Base-by-base conservation (phyloP, 2,329 filamentous ascomycete genomes). In the Paracoccidioides brasiliensis region DNA sequence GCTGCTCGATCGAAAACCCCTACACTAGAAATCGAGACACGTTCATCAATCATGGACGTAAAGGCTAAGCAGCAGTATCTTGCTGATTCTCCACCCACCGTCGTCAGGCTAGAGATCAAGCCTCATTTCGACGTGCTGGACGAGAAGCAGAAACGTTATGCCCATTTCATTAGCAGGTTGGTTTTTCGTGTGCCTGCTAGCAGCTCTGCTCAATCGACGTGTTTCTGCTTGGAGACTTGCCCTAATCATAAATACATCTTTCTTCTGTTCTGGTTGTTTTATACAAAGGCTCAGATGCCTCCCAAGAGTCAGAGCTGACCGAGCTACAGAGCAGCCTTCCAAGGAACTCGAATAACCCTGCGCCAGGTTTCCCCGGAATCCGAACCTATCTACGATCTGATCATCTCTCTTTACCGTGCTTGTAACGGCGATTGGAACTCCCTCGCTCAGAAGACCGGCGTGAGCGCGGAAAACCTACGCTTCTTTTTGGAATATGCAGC, bases 101-200 rank as follows among this genome's bases (percentile, higher is more conserved):
- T 96, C 56, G 91, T 96, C 57, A 83, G 85, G 50, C 81, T 98
- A 52, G 85, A 89, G 69, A 93, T 97, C 69, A 89, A 89, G 74
- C 87, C 89, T 68, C 91, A 97, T 73, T 98, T 97, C 65, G 86
- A 91, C 55, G 82, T 71, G 5, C 65, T 77, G 46, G 69, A 75
- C 56, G 66, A 67, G 46, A 70, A 86, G 68, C 82, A 95, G 75
- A 90, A 91, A 76, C 84, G 86, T 67, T 96, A 96, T 77, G 87
- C 90, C 60, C 90, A 96, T 73, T 90, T 85, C 67, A 88, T 95
- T 68, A 88, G 84, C 80, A 82, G 80, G 85, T 88, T 12, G 7
- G 32, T 37, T 28, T n/a, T 37, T 38, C 8, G 28, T 52, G 15
- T 46, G 5, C 30, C 15, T 12, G 3, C 28, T 2, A 5, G 6